Base-by-base conservation (phyloP, 768 basidiomycete genomes). In the Xerocomellus intermedius region DNA sequence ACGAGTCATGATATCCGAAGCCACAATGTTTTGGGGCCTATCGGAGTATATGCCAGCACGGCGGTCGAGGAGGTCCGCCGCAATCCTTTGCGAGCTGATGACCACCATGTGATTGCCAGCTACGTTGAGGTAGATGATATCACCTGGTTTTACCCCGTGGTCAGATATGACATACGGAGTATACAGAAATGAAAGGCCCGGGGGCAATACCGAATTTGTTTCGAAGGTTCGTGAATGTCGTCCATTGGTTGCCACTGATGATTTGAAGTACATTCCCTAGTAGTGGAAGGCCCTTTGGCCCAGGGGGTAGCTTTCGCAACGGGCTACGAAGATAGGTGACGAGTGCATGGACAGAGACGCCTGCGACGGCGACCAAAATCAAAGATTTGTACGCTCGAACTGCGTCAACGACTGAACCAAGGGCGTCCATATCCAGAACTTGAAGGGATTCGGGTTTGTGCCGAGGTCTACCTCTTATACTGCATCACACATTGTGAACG, bases 21-120 rank as follows among this genome's bases (percentile, higher is more conserved):
- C 64, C 19, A 75, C 64, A 32, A 74, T 70, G 52, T 55, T 61
- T 8, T 53, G 60, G 12, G 73, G 73, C 3, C 74, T 64, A 21
- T 66, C 69, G 16, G 69, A 68, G 54, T 74, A 75, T 4, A 67
- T 67, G 2, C 58, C 58, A 3, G 68, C 67, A 16, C 72, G 69
- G 37, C 71, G 70, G 19, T 76, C 74, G 16, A 78, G 61, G 10
- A 80, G 63, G 10, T 80, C 79, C 8, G 42, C 49, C 2, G 68
- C 73, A 17, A 66, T 60, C 44, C 63, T 63, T 42, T 64, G 62
- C 24, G 62, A 65, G 58, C 74, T 75, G 16, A 74, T 47, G 5
- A 75, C 59, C 24, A 75, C 14, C 13, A 71, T 52, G 8, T 52
- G 38, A 24, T 61, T 45, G 16, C 68, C 60, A 44, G 54, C 66